Percentiles rank a stretch among this genome's conserved stretches.
Evolutionary conservation across 352 stramenopile genomes (phyloP).

Genomic region (Blastocystis sp.): DNA sequence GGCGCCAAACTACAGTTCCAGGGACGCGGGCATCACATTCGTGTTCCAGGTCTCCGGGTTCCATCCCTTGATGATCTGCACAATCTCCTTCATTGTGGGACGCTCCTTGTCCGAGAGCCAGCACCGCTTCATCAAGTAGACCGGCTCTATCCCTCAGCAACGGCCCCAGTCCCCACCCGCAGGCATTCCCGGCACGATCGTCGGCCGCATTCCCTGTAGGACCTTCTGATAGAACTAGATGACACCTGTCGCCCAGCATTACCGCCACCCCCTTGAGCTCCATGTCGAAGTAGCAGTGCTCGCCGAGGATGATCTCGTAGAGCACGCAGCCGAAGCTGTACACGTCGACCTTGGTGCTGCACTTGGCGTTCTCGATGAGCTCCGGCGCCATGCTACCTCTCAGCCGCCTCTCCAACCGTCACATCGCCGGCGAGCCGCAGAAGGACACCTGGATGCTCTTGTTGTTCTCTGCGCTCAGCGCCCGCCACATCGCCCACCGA

Average conservation of each 20-base stretch:
- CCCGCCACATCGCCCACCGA: neutral
- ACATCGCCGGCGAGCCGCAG: slow-evolving; percentile 47
- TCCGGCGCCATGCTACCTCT: slow-evolving; percentile 51
- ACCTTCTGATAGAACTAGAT: slow-evolving; percentile 48
- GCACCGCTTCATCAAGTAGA: slow-evolving; percentile 16
- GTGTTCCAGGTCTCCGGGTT: neutral
- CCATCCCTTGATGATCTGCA: slow-evolving; percentile 12
- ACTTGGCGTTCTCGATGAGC: slow-evolving; percentile 50
- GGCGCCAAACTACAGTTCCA: neutral
- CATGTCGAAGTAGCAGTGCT: slow-evolving; percentile 36
- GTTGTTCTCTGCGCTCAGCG: neutral
- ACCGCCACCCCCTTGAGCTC: neutral
- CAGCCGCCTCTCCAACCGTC: neutral
- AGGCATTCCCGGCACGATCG: slow-evolving; percentile 17
- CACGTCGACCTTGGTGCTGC: slow-evolving; percentile 44
- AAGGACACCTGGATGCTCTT: slow-evolving; percentile 54
- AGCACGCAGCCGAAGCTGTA: slow-evolving; percentile 54
- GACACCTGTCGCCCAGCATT: neutral
- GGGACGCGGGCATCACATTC: neutral
- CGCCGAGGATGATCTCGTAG: slow-evolving; percentile 40
- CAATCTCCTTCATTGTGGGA: slow-evolving; percentile 51
- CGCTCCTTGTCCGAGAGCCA: slow-evolving; percentile 29
- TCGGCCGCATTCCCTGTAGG: neutral
- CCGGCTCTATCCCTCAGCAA: slow-evolving; percentile 13
- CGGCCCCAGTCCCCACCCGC: neutral